A percentile compares a stretch with the other conserved stretches of the same genome.
Evolutionary conservation across 495 filamentous ascomycete species (phyloP).

Genomic region (Corynascus novoguineensis): DNA sequence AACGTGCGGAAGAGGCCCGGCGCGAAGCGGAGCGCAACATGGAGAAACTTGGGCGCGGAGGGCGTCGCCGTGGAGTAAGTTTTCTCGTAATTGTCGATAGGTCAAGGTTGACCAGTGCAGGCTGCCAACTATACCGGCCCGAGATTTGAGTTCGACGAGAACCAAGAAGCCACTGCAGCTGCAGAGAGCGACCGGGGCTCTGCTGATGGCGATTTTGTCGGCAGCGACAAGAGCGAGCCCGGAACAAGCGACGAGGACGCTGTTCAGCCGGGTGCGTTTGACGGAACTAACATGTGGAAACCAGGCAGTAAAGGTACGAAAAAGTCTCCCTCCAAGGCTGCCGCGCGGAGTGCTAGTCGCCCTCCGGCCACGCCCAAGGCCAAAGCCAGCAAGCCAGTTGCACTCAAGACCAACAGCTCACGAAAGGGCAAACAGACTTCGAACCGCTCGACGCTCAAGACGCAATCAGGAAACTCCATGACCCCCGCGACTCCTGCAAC

Average conservation of each 20-base stretch:
- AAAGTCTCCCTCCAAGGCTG: neutral
- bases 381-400: neutral
- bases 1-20: slow-evolving; percentile 71
- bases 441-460: slow-evolving; percentile 22
- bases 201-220: slow-evolving; percentile 31
- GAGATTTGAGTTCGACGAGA: slow-evolving; percentile 27
- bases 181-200: slow-evolving; percentile 27
- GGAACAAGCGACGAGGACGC: slow-evolving; percentile 23
- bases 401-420: slow-evolving; percentile 10
- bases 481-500: neutral
- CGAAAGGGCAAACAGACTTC: slow-evolving; percentile 10
- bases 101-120: slow-evolving; percentile 23
- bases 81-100: neutral
- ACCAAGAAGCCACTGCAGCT: slow-evolving; percentile 21
- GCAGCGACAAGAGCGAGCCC: slow-evolving; percentile 27
- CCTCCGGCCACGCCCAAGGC: slow-evolving; percentile 4
- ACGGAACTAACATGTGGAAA: slow-evolving; percentile 12
- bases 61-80: slow-evolving; percentile 54
- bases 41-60: slow-evolving; percentile 77
- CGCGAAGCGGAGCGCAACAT: slow-evolving; percentile 58
- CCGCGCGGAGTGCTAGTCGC: slow-evolving; percentile 5
- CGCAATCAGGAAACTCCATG: slow-evolving; percentile 3
- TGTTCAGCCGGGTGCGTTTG: slow-evolving; percentile 16
- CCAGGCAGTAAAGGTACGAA: slow-evolving; percentile 15
- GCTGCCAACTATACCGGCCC: slow-evolving; percentile 22